phyloP scores from a whole-genome alignment of 805 yeast species.

The Trichomonascus vanleenenianus region DNA sequence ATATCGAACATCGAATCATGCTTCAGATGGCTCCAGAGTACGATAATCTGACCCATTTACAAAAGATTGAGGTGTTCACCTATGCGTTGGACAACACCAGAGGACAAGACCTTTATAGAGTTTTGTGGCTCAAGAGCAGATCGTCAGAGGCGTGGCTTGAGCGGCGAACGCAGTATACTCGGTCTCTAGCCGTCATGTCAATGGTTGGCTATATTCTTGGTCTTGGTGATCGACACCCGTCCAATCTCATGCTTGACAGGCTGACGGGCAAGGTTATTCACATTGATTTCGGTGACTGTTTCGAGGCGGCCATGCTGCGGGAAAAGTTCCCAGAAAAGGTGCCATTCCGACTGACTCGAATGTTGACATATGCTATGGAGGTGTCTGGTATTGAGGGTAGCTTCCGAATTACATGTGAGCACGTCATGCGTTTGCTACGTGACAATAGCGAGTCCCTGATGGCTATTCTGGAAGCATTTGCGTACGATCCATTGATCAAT shows the following conservation, averaged over 20 bases:
- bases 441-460: constrained; percentile 92
- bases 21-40: constrained; percentile 97
- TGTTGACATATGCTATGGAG: constrained; percentile 98
- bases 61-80: constrained; percentile 94
- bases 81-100: constrained; percentile 91
- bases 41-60: constrained; percentile 78
- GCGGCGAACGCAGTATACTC: constrained; percentile 89
- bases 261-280: constrained; percentile 93
- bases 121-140: constrained; percentile 90
- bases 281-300: constrained; percentile 98
- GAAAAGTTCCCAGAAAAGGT: constrained; percentile 98
- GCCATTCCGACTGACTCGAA: constrained; percentile 92
- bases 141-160: constrained; percentile 98
- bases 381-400: constrained; percentile 98
- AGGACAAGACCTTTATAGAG: constrained; percentile 93
- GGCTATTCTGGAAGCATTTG: constrained; percentile 98
- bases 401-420: constrained; percentile 91
- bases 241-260: constrained; percentile 90
- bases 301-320: constrained; percentile 93
- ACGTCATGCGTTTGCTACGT: constrained; percentile 90
- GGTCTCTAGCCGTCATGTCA: constrained; percentile 96
- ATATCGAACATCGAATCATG: constrained; percentile 93
- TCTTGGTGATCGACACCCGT: constrained; percentile 95
- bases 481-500: constrained; percentile 94
- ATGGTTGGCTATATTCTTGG: constrained; percentile 98